Evolutionary conservation across 73 alveolate species (phyloP).

Genomic region (Paramecium tetraurelia): DNA sequence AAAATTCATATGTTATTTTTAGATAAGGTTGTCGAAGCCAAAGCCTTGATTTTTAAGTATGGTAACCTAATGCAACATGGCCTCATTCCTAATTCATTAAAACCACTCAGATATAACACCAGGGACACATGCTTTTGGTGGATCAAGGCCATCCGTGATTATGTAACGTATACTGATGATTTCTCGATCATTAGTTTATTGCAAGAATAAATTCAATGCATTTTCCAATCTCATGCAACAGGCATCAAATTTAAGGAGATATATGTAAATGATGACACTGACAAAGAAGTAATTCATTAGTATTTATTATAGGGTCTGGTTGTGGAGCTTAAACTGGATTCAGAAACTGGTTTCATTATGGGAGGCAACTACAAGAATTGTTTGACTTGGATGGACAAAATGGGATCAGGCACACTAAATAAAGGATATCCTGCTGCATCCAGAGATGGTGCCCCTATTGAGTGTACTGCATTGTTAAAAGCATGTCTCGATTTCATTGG

Average conservation of each 20-base stretch:
- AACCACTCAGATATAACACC: constrained; percentile 91
- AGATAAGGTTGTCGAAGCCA: background rate
- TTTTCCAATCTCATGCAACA: constrained; percentile 64
- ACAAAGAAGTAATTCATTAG: constrained; percentile 89
- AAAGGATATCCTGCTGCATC: constrained; percentile 97
- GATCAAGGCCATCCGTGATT: constrained; percentile 65
- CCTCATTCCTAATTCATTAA: constrained; percentile 1
- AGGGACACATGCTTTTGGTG: constrained; percentile 98
- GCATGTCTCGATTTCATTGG: constrained; percentile 76
- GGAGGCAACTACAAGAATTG: constrained; percentile 97
- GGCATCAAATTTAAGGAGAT: constrained; percentile 93
- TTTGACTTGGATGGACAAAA: constrained; percentile 99
- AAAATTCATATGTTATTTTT: background rate
- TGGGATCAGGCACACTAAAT: constrained; percentile 94
- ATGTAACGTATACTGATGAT: constrained; percentile 53
- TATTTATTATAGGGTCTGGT: constrained; percentile 34
- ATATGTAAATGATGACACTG: constrained; percentile 93
- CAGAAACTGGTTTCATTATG: constrained; percentile 87
- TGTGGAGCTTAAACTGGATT: constrained; percentile 63
- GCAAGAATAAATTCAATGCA: constrained; percentile 45
- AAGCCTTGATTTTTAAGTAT: background rate
- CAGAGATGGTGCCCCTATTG: constrained; percentile 98
- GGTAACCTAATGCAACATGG: background rate
- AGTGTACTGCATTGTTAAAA: constrained; percentile 84
- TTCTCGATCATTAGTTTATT: background rate